Evolutionary conservation across 192 early-diverging fungal species (phyloP), one percentile per base, ranked within the genome.

Genomic region (Coemansia brasiliensis): DNA sequence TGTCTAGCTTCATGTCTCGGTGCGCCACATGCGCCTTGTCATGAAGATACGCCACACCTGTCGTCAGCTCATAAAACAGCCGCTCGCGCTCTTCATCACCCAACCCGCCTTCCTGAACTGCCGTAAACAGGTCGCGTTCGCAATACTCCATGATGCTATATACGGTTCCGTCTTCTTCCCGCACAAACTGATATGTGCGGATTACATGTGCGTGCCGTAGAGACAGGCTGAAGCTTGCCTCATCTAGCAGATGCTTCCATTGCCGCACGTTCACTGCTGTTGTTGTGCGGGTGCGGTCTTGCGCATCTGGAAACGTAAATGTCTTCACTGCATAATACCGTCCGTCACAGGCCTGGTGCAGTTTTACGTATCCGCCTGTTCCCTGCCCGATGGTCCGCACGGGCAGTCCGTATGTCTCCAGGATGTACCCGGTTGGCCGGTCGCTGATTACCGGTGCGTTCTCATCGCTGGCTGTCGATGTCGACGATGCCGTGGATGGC

Each of bases 121-220:
- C 73, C 1, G 81, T 82, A 57, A 89, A 98, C 63, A 98, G 67
- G 63, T 98, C 95, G 41, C 87, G 88, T 51, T 88, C 87, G 51
- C 89, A 91, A 82, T 91, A 96, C 79, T 98, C 95, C 93, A 92
- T 90, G 45, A 90, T 84, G 68, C 87, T 81, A 63, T 86, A 90
- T 46, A 84, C 85, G 21, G 67, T 73, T 44, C 79, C 73, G 53
- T 82, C 75, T 24, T 77, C 67, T 63, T 90, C 88, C 57, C 84
- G 78, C 49, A 92, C 82, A 59, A 90, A 88, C 61, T 90, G 87
- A 52, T 87, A 67, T 0, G 88, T 90, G 73, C 85, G 83, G 43
- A 91, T 89, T 22, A 92, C 82, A 50, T 90, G 89, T 11, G 86
- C 84, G 55, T 92, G 89, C 22, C 83, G 84, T n/a, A 91, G 70